phyloP scores from a whole-genome alignment of 352 stramenopile species.

The Phytophthora syringae region DNA sequence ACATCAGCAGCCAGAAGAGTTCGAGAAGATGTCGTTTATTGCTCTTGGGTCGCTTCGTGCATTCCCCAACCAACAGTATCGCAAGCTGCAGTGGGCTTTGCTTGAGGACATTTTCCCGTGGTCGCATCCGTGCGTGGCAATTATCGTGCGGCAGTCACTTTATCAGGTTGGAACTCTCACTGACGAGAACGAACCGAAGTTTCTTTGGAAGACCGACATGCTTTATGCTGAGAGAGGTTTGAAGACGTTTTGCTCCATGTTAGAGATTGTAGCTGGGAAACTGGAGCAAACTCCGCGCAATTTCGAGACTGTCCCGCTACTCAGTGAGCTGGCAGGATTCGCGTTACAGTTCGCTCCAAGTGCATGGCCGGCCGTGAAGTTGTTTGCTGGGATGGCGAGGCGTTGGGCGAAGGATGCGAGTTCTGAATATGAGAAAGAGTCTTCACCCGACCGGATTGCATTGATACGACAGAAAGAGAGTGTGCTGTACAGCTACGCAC shows the following conservation, averaged over 20 bases:
- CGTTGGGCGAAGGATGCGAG: slow-evolving; percentile 35
- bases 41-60: slow-evolving; percentile 47
- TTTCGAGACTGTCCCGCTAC: slow-evolving; percentile 39
- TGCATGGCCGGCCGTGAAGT: slow-evolving; percentile 18
- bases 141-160: slow-evolving; percentile 51
- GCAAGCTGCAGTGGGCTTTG: slow-evolving; percentile 51
- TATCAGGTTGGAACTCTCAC: slow-evolving; percentile 56
- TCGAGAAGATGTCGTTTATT: slow-evolving; percentile 40
- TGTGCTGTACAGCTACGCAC: slow-evolving; percentile 50
- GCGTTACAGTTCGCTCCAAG: slow-evolving; percentile 32
- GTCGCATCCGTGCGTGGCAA: slow-evolving; percentile 40
- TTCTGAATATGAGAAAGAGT: slow-evolving; percentile 11
- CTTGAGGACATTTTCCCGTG: slow-evolving; percentile 51
- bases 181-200: slow-evolving; percentile 24
- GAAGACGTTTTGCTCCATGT: slow-evolving; percentile 28
- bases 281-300: slow-evolving; percentile 37
- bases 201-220: slow-evolving; percentile 57
- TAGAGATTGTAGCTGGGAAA: slow-evolving; percentile 25
- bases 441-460: slow-evolving; percentile 13
- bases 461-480: slow-evolving; percentile 48
- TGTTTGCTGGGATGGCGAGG: slow-evolving; percentile 35
- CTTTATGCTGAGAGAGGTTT: background rate
- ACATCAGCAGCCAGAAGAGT: slow-evolving; percentile 18
- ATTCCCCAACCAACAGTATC: slow-evolving; percentile 56
- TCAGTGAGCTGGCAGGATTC: slow-evolving; percentile 45